Percentiles rank a stretch among this genome's conserved stretches.
Conservation (phyloP, 1,284 basidiomycete species). For the Ganoderma meredithae region DNA sequence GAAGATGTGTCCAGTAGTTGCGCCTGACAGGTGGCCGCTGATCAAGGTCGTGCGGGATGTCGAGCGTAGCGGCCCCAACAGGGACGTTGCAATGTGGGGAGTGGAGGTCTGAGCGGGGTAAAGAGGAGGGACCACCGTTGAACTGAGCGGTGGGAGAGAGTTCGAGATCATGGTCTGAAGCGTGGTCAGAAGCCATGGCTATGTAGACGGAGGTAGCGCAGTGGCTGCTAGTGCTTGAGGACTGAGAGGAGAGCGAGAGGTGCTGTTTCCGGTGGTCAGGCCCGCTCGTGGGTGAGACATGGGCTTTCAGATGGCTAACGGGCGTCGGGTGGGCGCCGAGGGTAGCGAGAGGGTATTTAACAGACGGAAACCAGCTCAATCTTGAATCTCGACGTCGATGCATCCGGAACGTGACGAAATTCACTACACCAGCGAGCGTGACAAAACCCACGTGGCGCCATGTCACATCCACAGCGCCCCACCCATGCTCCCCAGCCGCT, state of each 20-base stretch:
- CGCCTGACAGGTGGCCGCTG: slow-evolving; percentile 49
- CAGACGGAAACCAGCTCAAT: slow-evolving; percentile 24
- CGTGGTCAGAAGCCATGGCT: slow-evolving; percentile 35
- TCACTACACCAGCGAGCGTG: slow-evolving; percentile 26
- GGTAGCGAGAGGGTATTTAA: slow-evolving; percentile 23
- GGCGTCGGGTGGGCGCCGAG: slow-evolving; percentile 18
- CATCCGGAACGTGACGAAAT: slow-evolving; percentile 29
- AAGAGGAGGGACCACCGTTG: slow-evolving; percentile 35
- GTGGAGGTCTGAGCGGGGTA: slow-evolving; percentile 40
- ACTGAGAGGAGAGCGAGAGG: slow-evolving; percentile 34
- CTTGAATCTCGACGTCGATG: slow-evolving; percentile 21
- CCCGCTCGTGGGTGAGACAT: slow-evolving; percentile 37
- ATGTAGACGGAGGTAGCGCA: slow-evolving; percentile 44
- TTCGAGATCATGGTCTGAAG: slow-evolving; percentile 34
- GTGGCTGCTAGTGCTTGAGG: slow-evolving; percentile 35
- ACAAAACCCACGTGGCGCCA: slow-evolving; percentile 14
- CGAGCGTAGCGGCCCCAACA: slow-evolving; percentile 66
- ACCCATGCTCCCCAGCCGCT: background rate
- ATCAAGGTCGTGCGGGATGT: slow-evolving; percentile 59
- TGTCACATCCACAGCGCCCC: slow-evolving; percentile 19
- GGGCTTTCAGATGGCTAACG: slow-evolving; percentile 23
- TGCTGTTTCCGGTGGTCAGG: slow-evolving; percentile 39
- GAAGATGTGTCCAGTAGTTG: slow-evolving; percentile 42
- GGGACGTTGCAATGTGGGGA: slow-evolving; percentile 60
- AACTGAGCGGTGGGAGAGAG: slow-evolving; percentile 31